Conservation (phyloP, 352 stramenopile species). For the Pythium periplocum region DNA sequence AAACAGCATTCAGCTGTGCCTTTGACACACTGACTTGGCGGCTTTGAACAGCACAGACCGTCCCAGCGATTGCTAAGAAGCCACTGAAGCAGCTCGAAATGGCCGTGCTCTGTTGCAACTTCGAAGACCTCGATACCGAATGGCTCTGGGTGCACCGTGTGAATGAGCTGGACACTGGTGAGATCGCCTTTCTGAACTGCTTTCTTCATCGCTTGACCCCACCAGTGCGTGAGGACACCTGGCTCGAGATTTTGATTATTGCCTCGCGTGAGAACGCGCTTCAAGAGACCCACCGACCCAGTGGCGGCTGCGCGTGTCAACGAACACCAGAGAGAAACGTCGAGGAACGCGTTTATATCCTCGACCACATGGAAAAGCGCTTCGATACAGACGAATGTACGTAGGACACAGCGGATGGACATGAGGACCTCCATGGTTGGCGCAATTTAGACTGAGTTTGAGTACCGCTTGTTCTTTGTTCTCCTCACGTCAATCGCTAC, state of each 20-base stretch:
- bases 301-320: slow-evolving; percentile 12
- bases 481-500: no score
- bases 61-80: slow-evolving; percentile 15
- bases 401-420: no score
- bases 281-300: slow-evolving; percentile 18
- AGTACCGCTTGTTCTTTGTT: no score
- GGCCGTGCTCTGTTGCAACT: slow-evolving; percentile 13
- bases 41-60: slow-evolving; percentile 10
- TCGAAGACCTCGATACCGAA: slow-evolving; percentile 10
- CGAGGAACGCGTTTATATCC: slow-evolving; percentile 20
- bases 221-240: slow-evolving; percentile 20
- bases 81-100: slow-evolving; percentile 23
- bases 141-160: slow-evolving; percentile 9
- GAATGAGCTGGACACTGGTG: slow-evolving; percentile 15
- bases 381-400: slow-evolving; percentile 1
- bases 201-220: slow-evolving; percentile 17
- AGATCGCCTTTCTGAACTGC: slow-evolving; percentile 18
- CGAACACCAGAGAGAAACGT: slow-evolving; percentile 12
- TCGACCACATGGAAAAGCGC: slow-evolving; percentile 21
- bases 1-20: neutral
- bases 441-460: no score
- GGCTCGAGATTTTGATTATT: slow-evolving; percentile 7
- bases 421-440: no score
- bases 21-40: slow-evolving; percentile 11
- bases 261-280: slow-evolving; percentile 15